A percentile compares a stretch with the other conserved stretches of the same genome.
Conservation (phyloP, 1,139 yeast species). For the Trichomonascaceae sp. region DNA sequence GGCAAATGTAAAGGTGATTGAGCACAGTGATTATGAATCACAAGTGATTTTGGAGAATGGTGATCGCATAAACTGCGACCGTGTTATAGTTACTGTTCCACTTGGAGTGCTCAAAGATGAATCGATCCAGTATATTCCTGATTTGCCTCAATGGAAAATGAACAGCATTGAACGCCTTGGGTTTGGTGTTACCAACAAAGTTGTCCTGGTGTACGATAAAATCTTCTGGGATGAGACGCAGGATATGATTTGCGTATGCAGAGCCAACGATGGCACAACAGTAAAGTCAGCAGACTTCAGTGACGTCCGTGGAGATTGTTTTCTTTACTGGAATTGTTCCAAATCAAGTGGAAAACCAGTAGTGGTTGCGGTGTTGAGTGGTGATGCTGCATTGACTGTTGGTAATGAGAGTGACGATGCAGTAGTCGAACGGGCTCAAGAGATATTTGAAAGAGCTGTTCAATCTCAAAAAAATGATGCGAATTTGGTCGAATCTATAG, state of each 20-base stretch:
- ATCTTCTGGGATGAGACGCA: slow-evolving; percentile 38
- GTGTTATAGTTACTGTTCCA: slow-evolving; percentile 38
- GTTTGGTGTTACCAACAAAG: slow-evolving; percentile 38
- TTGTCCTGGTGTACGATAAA: slow-evolving; percentile 32
- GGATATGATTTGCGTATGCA: slow-evolving; percentile 34
- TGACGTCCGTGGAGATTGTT: slow-evolving; percentile 34
- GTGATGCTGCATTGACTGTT: slow-evolving; percentile 34
- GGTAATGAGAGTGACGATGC: slow-evolving; percentile 31
- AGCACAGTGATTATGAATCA: slow-evolving; percentile 30
- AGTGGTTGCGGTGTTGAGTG: slow-evolving; percentile 37
- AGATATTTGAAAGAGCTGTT: slow-evolving; percentile 29
- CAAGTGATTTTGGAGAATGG: slow-evolving; percentile 36
- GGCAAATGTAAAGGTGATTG: slow-evolving; percentile 35
- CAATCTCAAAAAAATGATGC: slow-evolving; percentile 20
- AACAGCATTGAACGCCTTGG: slow-evolving; percentile 38
- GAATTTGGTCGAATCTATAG: slow-evolving; percentile 34
- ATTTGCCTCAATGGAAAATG: slow-evolving; percentile 38
- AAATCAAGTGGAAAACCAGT: slow-evolving; percentile 35
- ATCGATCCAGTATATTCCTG: slow-evolving; percentile 38
- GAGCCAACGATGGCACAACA: slow-evolving; percentile 18
- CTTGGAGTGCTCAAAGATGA: slow-evolving; percentile 38
- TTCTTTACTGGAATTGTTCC: slow-evolving; percentile 37
- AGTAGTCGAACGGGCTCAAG: slow-evolving; percentile 32
- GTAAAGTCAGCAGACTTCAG: slow-evolving; percentile 22
- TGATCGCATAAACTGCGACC: slow-evolving; percentile 36